A percentile compares a stretch with the other conserved stretches of the same genome.
These are phyloP conservation scores for Yamadazyma dushanensis DNA, from an alignment of 1,139 yeast species.

Conservation along the genomic window DNA sequence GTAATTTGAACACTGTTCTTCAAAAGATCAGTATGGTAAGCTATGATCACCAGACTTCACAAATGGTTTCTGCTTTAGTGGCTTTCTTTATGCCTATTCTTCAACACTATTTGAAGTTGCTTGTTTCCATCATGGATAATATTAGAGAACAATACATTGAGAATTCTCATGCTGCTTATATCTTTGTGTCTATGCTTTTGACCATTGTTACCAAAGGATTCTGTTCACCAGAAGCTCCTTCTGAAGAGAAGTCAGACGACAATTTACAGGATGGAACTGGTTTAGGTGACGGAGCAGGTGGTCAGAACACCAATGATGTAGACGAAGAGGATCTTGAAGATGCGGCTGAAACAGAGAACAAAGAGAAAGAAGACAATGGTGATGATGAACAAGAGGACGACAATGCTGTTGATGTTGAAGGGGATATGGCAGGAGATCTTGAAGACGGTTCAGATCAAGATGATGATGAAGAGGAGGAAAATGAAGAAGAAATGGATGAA, in stretches of 20 bases:
- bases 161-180: slow-evolving; percentile 61
- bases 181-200: slow-evolving; percentile 56
- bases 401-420: slow-evolving; percentile 90
- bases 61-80: slow-evolving; percentile 44
- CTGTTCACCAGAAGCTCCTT: slow-evolving; percentile 86
- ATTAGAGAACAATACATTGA: slow-evolving; percentile 48
- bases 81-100: slow-evolving; percentile 58
- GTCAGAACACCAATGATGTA: slow-evolving; percentile 71
- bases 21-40: slow-evolving; percentile 26
- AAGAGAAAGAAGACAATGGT: slow-evolving; percentile 65
- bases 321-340: slow-evolving; percentile 92
- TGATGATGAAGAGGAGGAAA: slow-evolving; percentile 47
- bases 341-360: slow-evolving; percentile 83
- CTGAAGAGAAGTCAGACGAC: slow-evolving; percentile 62
- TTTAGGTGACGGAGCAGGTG: slow-evolving; percentile 95
- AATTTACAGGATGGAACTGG: slow-evolving; percentile 90
- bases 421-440: slow-evolving; percentile 93
- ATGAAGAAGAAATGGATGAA: slow-evolving; percentile 68
- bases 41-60: slow-evolving; percentile 35
- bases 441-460: slow-evolving; percentile 80
- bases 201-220: slow-evolving; percentile 81
- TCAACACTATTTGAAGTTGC: slow-evolving; percentile 51
- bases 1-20: slow-evolving; percentile 21
- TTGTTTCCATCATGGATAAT: slow-evolving; percentile 40
- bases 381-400: slow-evolving; percentile 58